These are phyloP conservation scores for Saccharomyces kudriavzevii DNA, from an alignment of 805 yeast species.

Conservation along the genomic window DNA sequence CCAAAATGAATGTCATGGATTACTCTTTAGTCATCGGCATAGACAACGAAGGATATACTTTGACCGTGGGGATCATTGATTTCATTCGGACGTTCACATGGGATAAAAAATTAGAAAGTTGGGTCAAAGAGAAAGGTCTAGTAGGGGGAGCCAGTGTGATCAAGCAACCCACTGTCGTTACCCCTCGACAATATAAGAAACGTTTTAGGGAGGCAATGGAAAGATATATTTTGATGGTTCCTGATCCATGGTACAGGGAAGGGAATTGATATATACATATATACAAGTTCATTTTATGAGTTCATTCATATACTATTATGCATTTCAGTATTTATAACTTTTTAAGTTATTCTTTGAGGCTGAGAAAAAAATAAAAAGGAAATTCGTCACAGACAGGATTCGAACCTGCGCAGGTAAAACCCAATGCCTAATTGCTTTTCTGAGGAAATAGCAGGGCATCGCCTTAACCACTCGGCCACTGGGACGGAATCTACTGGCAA, in stretches of 20 bases:
- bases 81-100: slow-evolving; percentile 94
- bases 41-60: slow-evolving; percentile 54
- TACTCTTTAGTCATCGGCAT: slow-evolving; percentile 92
- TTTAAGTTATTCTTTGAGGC: background rate
- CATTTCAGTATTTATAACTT: background rate
- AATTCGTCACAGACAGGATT: slow-evolving; percentile 96
- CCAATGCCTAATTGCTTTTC: slow-evolving; percentile 66
- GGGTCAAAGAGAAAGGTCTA: slow-evolving; percentile 94
- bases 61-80: slow-evolving; percentile 90
- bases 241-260: slow-evolving; percentile 51
- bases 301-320: background rate
- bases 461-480: slow-evolving; percentile 94
- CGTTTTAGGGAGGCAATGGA: slow-evolving; percentile 98
- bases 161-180: slow-evolving; percentile 92
- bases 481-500: slow-evolving; percentile 32
- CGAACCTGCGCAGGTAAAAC: slow-evolving; percentile 98
- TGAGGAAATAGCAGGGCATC: slow-evolving; percentile 68
- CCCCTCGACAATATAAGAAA: slow-evolving; percentile 91
- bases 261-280: slow-evolving; percentile 5
- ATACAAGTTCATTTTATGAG: background rate
- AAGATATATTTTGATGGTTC: slow-evolving; percentile 87
- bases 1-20: slow-evolving; percentile 98
- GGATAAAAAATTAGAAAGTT: slow-evolving; percentile 96
- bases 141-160: slow-evolving; percentile 66
- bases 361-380: slow-evolving; percentile 34